A percentile compares a stretch with the other conserved stretches of the same genome.
These are phyloP conservation scores for Penicillium sp. DNA, from an alignment of 2,329 filamentous ascomycete species.

Conservation along the genomic window DNA sequence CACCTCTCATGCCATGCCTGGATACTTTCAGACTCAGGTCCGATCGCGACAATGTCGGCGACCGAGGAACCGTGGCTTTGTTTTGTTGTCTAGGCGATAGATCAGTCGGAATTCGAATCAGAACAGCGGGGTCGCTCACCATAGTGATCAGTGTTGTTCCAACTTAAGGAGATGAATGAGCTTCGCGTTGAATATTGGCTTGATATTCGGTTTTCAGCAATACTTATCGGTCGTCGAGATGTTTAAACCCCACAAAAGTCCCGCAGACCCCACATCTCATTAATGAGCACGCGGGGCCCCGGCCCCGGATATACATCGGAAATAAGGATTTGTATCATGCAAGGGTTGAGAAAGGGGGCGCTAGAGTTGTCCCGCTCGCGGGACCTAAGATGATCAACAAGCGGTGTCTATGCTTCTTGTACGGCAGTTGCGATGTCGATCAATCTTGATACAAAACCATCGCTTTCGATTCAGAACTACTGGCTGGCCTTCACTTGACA, in stretches of 20 bases:
- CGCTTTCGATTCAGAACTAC: too few relatives aligned
- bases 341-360: neutral
- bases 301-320: neutral
- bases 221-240: neutral
- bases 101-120: neutral
- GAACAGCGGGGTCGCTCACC: neutral
- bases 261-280: neutral
- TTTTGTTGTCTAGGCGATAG: neutral
- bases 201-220: neutral
- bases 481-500: too few relatives aligned
- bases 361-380: neutral
- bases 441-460: neutral
- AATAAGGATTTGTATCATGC: neutral
- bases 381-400: neutral
- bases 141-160: neutral
- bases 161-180: neutral
- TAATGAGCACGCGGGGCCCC: neutral
- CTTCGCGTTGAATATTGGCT: neutral
- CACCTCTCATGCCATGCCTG: constrained; percentile 22
- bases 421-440: neutral
- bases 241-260: neutral
- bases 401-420: neutral
- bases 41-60: constrained; percentile 19
- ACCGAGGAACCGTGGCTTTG: constrained; percentile 18
- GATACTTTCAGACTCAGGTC: constrained; percentile 17